These are phyloP conservation scores for Pseudocercospora crystallina DNA, from an alignment of 2,329 filamentous ascomycete species.

Conservation along the genomic window DNA sequence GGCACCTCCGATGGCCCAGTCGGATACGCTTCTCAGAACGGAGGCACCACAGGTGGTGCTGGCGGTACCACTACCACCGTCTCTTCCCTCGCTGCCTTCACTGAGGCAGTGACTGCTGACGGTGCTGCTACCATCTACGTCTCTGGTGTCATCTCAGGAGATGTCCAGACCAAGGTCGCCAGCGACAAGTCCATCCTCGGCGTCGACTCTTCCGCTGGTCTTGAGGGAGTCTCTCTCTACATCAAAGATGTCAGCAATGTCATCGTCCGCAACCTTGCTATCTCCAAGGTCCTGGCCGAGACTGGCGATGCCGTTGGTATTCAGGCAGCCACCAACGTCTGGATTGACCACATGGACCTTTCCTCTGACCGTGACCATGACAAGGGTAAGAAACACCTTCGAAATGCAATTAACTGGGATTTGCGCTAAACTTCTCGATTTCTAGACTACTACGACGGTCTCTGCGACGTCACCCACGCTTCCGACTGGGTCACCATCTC, in stretches of 20 bases:
- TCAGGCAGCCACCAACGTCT: conserved; percentile 52
- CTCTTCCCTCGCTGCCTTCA: conserved; percentile 44
- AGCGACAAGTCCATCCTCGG: conserved; percentile 56
- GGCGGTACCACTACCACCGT: conserved; percentile 48
- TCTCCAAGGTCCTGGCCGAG: conserved; percentile 49
- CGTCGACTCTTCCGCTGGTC: conserved; percentile 43
- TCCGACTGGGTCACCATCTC: conserved; percentile 60
- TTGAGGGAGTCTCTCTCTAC: conserved; percentile 50
- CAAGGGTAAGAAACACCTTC: conserved; percentile 46
- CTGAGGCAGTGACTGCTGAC: conserved; percentile 36
- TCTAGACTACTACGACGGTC: conserved; percentile 64
- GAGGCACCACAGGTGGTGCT: conserved; percentile 49
- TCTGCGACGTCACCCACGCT: conserved; percentile 64
- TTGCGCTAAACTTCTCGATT: too few species aligned
- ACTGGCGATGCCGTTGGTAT: conserved; percentile 55
- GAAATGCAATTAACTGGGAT: too few species aligned
- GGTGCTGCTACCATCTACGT: conserved; percentile 47
- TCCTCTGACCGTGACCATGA: conserved; percentile 58
- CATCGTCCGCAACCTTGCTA: conserved; percentile 58
- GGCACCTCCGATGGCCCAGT: conserved; percentile 21
- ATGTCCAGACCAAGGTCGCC: conserved; percentile 34
- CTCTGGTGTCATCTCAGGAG: conserved; percentile 38
- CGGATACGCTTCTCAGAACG: conserved; percentile 31
- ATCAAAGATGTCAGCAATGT: conserved; percentile 54
- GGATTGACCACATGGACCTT: conserved; percentile 68